Evolutionary conservation across 805 yeast species (phyloP), one percentile per base, ranked within the genome.

Genomic region (Ogataea siamensis): DNA sequence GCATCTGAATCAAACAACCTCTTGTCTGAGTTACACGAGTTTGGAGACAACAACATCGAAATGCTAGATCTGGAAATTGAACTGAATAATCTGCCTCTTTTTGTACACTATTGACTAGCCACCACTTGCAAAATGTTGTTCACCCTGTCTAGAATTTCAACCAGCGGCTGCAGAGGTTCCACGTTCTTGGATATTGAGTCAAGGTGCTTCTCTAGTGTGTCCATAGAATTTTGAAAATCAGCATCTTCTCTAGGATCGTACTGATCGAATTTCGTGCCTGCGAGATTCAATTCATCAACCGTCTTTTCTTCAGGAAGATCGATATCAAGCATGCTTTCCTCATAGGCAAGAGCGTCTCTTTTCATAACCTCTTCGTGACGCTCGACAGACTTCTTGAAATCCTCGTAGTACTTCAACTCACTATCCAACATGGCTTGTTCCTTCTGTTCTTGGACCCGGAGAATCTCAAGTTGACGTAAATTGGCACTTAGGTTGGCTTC

Each of bases 1-100:
- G 79, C 93, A 0, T 55, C 65, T 16, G 73, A 76, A 46, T 74
- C 89, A 1, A 79, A 80, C 43, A 46, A 28, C 3, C 49, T 69
- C 47, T 41, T 70, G 25, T 33, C 45, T 7, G 29, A 46, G 2
- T 20, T 55, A 2, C 46, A 55, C 29, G 54, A 48, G 10, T 53
- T 52, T 31, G 35, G 37, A 6, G 50, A 42, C 18, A 11, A 21
- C 7, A 37, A 37, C 4, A 40, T 36, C 18, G 16, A 31, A 2
- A 13, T 31, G 1, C 18, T 44, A 19, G 45, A 47, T 4, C 38
- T 58, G 8, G 45, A 43, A 9, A 10, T 31, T 1, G 21, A 28
- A 3, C 13, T 52, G 12, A 24, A 33, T 2, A 35, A 37, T 1
- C 30, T 56, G 21, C 56, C 59, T 7, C 25, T 60, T 2, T 49